Evolutionary conservation across 164 flowering plant species (phyloP), one percentile per base, ranked within the genome.

Genomic region (Macadamia tetraphylla): DNA sequence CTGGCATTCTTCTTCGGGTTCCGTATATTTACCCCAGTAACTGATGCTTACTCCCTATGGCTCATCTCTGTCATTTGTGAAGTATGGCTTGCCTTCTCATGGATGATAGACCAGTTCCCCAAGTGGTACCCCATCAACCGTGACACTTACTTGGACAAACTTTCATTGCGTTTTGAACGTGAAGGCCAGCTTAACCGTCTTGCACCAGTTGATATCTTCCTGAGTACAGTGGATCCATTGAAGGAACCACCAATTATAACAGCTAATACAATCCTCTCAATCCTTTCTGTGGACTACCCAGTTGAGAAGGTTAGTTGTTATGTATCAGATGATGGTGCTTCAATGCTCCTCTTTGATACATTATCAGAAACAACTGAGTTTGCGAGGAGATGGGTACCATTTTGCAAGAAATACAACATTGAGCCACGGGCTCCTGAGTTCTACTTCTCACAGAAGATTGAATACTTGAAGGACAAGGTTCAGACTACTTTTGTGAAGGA

Each of bases 51-150:
- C 62, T 89, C 97, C 1, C 70, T 94, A 9, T 94, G 98, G 98
- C 80, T 91, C 44, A 86, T 87, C 76, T 94, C 98, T 14, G 94
- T 94, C 0, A 85, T 91, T n/a, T 94, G 98, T 43, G 98, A 94
- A 70, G 80, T 86, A 60, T 94, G 98, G 98, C 91, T 94, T 66
- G 98, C 88, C 0, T 62, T 91, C 62, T 94, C 98, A 1, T 94
- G 98, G 98, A 88, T 94, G 3, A 93, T 91, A 29, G 98, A 94
- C 68, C 98, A 94, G 77, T 91, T 94, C 76, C 98, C 98, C 60
- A 94, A 91, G 63, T 94, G 98, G 98, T 66, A 67, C 67, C 98
- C 97, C 35, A 90, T 88, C 65, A 85, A 79, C 71, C 85, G 98
- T 0, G 88, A 94, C 68, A 94, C 97, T 6, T 90, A 94, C 77